Evolutionary conservation across 371 early-diverging fungal genomes (phyloP).

Genomic region (Mucor ambiguus): DNA sequence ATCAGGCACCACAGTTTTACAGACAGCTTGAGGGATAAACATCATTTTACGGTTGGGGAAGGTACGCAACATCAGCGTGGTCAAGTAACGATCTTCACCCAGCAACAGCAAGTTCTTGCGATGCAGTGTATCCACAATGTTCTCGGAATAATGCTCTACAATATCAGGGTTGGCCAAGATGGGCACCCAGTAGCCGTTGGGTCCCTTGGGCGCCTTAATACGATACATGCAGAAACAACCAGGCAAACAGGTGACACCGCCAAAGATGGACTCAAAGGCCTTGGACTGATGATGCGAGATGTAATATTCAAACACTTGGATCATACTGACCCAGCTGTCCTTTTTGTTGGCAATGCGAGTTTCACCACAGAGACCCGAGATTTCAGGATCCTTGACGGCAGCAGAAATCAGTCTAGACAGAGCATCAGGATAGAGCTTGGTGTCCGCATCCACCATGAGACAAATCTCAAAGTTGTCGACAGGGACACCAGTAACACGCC

Average conservation of each 20-base stretch:
- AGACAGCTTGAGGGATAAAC: conserved; percentile 90
- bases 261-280: conserved; percentile 96
- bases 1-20: conserved; percentile 87
- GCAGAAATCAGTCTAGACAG: conserved; percentile 74
- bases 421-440: conserved; percentile 80
- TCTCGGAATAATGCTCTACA: conserved; percentile 89
- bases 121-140: conserved; percentile 91
- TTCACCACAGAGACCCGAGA: conserved; percentile 86
- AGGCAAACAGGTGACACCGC: conserved; percentile 96
- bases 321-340: conserved; percentile 85
- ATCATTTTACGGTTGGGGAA: conserved; percentile 92
- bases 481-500: conserved; percentile 77
- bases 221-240: conserved; percentile 97
- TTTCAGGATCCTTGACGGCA: conserved; percentile 74
- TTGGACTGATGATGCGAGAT: conserved; percentile 95
- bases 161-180: conserved; percentile 87
- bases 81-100: conserved; percentile 96
- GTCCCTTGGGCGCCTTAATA: conserved; percentile 82
- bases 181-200: conserved; percentile 67
- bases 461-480: conserved; percentile 87
- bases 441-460: conserved; percentile 98
- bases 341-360: conserved; percentile 89
- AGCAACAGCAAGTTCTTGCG: conserved; percentile 93
- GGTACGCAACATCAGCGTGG: conserved; percentile 92
- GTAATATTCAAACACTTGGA: conserved; percentile 63